Base-by-base conservation (phyloP, 1,139 yeast genomes). In the Suhomyces guaymorum region DNA sequence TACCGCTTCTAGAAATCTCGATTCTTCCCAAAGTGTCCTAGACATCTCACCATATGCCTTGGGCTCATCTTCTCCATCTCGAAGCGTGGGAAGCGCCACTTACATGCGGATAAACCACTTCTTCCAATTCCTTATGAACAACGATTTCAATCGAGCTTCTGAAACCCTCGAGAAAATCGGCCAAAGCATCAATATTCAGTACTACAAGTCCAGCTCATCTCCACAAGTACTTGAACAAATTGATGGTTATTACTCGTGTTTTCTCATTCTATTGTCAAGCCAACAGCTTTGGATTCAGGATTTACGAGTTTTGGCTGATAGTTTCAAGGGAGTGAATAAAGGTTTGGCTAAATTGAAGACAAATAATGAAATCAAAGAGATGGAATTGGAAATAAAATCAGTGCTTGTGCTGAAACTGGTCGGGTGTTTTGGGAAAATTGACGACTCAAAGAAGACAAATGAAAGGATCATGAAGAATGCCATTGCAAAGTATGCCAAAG, bases 211-310 rank as follows among this genome's bases (percentile, higher is more conserved):
- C 5, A 13, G 29, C 3, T 15, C 35, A 5, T 26, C 38, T 10
- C 23, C 15, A 8, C 14, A 16, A n/a, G 16, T 33, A 1, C n/a
- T 24, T 3, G 40, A 33, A 10, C 38, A 42, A 4, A 26, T 41
- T 5, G 40, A 41, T 16, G 38, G 32, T 15, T 52, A 48, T 32
- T 44, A 35, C 16, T 51, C 56, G 3, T 49, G 52, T 21, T 37
- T 51, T 15, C 27, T 30, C 14, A 36, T 52, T 5, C 38, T 48
- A 10, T 29, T 39, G 3, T 21, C 32, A 10, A 26, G 26, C 5
- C 37, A 39, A 16, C 15, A 27, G 9, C 13, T 44, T 9, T 28
- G 33, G 9, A 34, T 48, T 22, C 47, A 44, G 30, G 42, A 45
- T 24, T 23, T 49, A 10, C 51, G 46, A 33, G 30, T 39, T 1